Evolutionary conservation across 2,329 filamentous ascomycete species (phyloP).

Genomic region (Atkinsonella hypoxylon): DNA sequence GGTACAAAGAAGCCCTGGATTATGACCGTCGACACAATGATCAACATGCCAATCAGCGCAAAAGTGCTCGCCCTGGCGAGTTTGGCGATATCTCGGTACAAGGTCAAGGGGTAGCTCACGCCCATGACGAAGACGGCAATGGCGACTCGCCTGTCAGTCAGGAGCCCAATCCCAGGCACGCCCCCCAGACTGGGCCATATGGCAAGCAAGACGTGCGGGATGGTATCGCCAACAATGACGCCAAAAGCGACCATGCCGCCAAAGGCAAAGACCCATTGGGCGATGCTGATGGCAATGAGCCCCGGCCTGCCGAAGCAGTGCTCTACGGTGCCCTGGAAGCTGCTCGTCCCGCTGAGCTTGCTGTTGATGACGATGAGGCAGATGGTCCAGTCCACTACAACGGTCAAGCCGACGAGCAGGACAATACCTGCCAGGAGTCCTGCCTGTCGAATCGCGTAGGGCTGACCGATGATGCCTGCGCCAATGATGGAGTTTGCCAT

Average conservation of each 20-base stretch:
- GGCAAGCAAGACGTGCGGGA: conserved; percentile 77
- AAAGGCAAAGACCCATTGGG: conserved; percentile 98
- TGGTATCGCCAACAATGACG: conserved; percentile 92
- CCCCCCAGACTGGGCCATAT: conserved; percentile 65
- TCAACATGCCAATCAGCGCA: conserved; percentile 80
- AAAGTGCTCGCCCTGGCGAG: conserved; percentile 91
- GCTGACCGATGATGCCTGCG: conserved; percentile 67
- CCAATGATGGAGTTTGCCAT: conserved; percentile 99
- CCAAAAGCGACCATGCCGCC: conserved; percentile 98
- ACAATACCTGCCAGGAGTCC: conserved; percentile 71
- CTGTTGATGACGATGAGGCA: conserved; percentile 94
- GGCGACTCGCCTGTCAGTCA: conserved; percentile 70
- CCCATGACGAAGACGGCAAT: conserved; percentile 82
- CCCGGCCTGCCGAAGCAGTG: conserved; percentile 86
- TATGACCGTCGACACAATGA: conserved; percentile 82
- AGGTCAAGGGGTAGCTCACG: conserved; percentile 78
- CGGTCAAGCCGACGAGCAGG: conserved; percentile 66
- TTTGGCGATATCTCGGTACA: conserved; percentile 97
- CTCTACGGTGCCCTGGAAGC: conserved; percentile 91
- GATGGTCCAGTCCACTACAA: conserved; percentile 94
- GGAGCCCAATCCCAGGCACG: conserved; percentile 66
- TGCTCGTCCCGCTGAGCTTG: conserved; percentile 86
- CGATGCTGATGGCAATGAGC: conserved; percentile 74
- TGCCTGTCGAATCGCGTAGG: conserved; percentile 91
- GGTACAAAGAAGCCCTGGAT: conserved; percentile 72